Percentiles rank a stretch among this genome's conserved stretches.
Conservation (phyloP, 495 filamentous ascomycete genomes). For the Hyaloscypha hepaticicola region DNA sequence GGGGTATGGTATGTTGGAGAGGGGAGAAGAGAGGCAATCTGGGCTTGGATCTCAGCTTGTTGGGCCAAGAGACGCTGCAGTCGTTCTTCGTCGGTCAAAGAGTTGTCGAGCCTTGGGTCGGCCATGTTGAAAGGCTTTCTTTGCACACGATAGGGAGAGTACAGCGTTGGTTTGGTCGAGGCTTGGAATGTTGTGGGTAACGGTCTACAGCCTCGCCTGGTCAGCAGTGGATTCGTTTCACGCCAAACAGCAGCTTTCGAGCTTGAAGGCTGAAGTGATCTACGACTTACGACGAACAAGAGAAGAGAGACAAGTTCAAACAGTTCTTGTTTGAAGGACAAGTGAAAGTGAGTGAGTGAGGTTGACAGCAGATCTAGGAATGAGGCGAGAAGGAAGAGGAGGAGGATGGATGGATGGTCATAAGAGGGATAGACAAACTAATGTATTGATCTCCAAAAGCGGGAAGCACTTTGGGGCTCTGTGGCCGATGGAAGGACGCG, state of each 20-base stretch:
- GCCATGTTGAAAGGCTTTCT: conserved; percentile 23
- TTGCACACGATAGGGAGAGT: conserved; percentile 5
- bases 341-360: conserved; percentile 17
- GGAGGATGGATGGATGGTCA: conserved; percentile 25
- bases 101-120: conserved; percentile 19
- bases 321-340: neutral
- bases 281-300: conserved; percentile 23
- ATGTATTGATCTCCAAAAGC: conserved; percentile 26
- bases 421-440: conserved; percentile 23
- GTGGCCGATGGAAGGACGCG: conserved; percentile 2
- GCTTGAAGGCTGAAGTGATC: neutral
- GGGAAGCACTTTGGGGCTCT: conserved; percentile 27
- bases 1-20: conserved; percentile 11
- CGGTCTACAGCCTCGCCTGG: conserved; percentile 26
- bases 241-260: neutral
- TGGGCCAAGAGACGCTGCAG: conserved; percentile 21
- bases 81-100: conserved; percentile 5
- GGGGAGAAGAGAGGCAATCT: conserved; percentile 21
- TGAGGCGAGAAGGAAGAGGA: conserved; percentile 28
- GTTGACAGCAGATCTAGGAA: conserved; percentile 19
- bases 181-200: conserved; percentile 13
- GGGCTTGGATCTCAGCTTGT: conserved; percentile 25
- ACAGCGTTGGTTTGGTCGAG: conserved; percentile 13
- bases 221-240: conserved; percentile 15
- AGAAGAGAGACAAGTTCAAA: conserved; percentile 2